These are phyloP conservation scores for Dictyophora rubrovolvata DNA, from an alignment of 768 basidiomycete species.

Conservation along the genomic window DNA sequence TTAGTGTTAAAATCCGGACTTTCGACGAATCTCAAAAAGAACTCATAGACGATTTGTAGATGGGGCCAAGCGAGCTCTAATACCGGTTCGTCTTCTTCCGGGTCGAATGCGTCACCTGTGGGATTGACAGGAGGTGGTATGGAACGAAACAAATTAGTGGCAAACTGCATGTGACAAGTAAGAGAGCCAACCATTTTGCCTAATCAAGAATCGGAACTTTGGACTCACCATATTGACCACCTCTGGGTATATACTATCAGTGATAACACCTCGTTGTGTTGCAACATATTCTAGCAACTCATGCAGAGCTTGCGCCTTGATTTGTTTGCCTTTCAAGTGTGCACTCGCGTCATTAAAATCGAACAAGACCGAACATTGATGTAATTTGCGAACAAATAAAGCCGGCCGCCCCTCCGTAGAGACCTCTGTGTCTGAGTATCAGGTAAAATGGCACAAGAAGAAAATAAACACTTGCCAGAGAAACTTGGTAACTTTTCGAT, in stretches of 20 bases:
- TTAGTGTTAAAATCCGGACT: conserved; percentile 98
- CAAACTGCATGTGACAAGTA: conserved; percentile 53
- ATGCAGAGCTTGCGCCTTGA: conserved; percentile 94
- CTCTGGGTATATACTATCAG: conserved; percentile 96
- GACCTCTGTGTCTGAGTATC: conserved; percentile 51
- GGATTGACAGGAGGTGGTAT: conserved; percentile 99
- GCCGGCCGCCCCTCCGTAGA: conserved; percentile 78
- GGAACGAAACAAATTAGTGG: conserved; percentile 95
- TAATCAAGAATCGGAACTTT: background rate
- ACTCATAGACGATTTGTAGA: conserved; percentile 98
- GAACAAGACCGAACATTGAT: conserved; percentile 93
- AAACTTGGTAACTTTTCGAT: conserved; percentile 91
- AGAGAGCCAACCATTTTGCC: conserved; percentile 8
- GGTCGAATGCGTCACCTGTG: conserved; percentile 96
- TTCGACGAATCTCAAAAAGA: conserved; percentile 98
- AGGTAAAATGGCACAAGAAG: background rate
- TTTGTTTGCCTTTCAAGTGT: conserved; percentile 94
- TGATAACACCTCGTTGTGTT: conserved; percentile 90
- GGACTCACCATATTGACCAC: conserved; percentile 89
- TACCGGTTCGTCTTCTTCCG: conserved; percentile 98
- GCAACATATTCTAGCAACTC: conserved; percentile 99
- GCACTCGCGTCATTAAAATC: conserved; percentile 97
- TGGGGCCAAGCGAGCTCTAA: conserved; percentile 99
- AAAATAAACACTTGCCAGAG: conserved; percentile 43
- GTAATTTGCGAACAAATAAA: conserved; percentile 88